A percentile compares a stretch with the other conserved stretches of the same genome.
Evolutionary conservation across 2,329 filamentous ascomycete genomes (phyloP).

Genomic region (Diaporthe batatas): DNA sequence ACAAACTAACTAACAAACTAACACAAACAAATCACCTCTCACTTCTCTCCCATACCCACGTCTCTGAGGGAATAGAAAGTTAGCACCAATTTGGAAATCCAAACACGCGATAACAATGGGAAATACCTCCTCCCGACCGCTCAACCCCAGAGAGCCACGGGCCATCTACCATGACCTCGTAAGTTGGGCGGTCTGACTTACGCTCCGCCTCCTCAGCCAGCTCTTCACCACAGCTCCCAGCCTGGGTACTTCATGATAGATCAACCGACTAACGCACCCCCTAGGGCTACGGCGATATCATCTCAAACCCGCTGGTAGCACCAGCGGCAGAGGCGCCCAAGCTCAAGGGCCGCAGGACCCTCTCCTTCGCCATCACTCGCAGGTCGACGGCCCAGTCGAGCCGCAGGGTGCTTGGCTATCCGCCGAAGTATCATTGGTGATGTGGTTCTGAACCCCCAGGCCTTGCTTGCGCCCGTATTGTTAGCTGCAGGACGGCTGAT

Average conservation of each 20-base stretch:
- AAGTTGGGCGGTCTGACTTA: neutral
- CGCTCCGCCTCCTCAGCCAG: too few species aligned
- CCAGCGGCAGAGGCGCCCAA: neutral
- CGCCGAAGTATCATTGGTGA: constrained; percentile 25
- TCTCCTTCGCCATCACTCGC: neutral
- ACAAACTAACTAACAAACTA: neutral
- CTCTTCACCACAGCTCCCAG: too few species aligned
- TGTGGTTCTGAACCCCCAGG: too few species aligned
- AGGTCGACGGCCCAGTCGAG: neutral
- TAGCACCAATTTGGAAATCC: too few species aligned
- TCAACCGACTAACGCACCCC: too few species aligned
- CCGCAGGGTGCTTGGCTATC: constrained; percentile 21
- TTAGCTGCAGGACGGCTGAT: neutral
- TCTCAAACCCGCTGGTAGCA: neutral
- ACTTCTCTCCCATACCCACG: neutral
- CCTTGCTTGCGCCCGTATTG: neutral
- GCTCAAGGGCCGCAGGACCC: neutral
- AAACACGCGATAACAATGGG: neutral
- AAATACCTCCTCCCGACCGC: constrained; percentile 6
- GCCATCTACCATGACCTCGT: constrained; percentile 25
- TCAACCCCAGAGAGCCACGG: neutral
- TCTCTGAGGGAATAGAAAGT: neutral
- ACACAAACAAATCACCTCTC: neutral
- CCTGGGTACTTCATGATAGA: neutral
- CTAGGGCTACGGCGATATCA: constrained; percentile 16